These are phyloP conservation scores for Avena insularis DNA, from an alignment of 176 grass and related monocot species.

Conservation along the genomic window DNA sequence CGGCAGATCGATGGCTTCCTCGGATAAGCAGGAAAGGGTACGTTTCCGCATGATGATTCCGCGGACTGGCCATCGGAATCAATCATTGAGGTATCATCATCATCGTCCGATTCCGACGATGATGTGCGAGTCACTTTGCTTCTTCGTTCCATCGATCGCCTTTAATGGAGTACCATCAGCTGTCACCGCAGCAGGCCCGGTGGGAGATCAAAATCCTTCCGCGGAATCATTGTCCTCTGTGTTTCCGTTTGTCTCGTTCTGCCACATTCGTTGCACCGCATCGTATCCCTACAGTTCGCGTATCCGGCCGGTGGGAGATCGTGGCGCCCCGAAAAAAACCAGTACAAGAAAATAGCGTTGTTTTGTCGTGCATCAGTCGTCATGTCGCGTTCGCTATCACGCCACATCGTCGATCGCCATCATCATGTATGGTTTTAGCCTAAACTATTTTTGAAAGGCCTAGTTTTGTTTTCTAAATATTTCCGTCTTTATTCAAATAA, in stretches of 20 bases:
- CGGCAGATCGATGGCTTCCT: not conserved
- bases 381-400: no score
- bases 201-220: slow-evolving; percentile 39
- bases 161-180: slow-evolving; percentile 2
- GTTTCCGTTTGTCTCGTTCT: slow-evolving; percentile 23
- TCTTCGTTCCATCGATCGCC: not conserved
- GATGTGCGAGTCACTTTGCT: slow-evolving; percentile 30
- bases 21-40: slow-evolving; percentile 31
- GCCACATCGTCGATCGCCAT: no score
- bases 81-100: slow-evolving; percentile 46
- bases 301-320: not conserved
- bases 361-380: no score
- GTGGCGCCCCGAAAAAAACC: no score
- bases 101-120: not conserved
- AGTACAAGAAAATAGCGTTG: no score
- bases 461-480: no score
- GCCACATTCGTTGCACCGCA: slow-evolving; percentile 30
- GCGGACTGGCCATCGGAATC: not conserved
- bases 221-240: slow-evolving; percentile 18
- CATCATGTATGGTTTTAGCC: no score
- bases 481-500: no score
- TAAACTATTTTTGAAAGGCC: no score
- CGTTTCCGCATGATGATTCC: slow-evolving; percentile 9
- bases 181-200: not conserved
- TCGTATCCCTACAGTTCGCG: not conserved